Conservation (phyloP, 805 yeast genomes). For the Saturnispora quitensis region DNA sequence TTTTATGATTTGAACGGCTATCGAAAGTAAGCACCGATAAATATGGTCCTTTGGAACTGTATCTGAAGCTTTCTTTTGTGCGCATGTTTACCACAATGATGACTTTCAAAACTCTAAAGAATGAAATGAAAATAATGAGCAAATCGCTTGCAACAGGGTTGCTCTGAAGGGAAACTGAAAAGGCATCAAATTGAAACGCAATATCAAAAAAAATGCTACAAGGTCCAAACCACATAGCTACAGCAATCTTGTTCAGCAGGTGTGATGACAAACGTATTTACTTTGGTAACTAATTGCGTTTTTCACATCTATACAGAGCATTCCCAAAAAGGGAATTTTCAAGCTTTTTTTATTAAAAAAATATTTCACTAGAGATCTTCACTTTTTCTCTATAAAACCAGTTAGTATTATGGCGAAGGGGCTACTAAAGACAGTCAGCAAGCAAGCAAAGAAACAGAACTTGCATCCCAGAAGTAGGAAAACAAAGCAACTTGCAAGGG, state of each 20-base stretch:
- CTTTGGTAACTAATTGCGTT: background rate
- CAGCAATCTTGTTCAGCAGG: background rate
- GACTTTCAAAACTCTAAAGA: background rate
- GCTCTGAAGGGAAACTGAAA: background rate
- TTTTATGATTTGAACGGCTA: background rate
- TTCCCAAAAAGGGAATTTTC: background rate
- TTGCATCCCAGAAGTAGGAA: slow-evolving; percentile 87
- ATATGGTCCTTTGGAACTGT: background rate
- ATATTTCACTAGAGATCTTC: background rate
- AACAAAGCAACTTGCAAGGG: slow-evolving; percentile 73
- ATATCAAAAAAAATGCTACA: background rate
- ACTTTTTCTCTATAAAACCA: background rate
- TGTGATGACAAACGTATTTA: background rate
- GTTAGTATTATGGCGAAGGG: slow-evolving; percentile 47
- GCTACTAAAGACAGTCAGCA: slow-evolving; percentile 49
- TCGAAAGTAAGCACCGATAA: background rate
- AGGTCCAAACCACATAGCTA: background rate
- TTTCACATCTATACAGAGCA: background rate
- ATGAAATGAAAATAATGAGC: background rate
- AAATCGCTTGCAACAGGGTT: background rate
- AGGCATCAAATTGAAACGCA: background rate
- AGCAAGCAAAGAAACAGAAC: slow-evolving; percentile 41
- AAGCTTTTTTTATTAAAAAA: background rate
- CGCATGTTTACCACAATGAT: background rate
- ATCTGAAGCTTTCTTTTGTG: background rate